These are phyloP conservation scores for Lanzia echinophila DNA, from an alignment of 2,329 filamentous ascomycete genomes.

Conservation along the genomic window DNA sequence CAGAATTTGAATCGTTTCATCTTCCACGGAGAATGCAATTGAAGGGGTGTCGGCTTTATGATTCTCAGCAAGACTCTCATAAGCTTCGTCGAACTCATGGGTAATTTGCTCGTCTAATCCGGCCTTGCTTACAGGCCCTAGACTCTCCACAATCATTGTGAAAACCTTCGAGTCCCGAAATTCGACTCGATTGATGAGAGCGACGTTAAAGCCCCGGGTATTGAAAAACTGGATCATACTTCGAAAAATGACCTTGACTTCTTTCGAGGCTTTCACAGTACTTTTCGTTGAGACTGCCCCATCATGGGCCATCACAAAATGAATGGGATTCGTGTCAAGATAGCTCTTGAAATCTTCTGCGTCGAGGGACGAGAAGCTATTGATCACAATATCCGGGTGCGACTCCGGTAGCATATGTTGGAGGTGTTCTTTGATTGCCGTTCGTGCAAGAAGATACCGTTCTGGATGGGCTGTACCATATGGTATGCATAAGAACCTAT, in stretches of 20 bases:
- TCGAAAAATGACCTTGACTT: slow-evolving; percentile 28
- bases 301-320: slow-evolving; percentile 66
- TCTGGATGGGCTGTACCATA: slow-evolving; percentile 30
- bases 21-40: background rate
- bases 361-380: slow-evolving; percentile 39
- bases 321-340: slow-evolving; percentile 45
- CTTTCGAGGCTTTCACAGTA: background rate
- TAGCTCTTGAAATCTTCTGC: slow-evolving; percentile 49
- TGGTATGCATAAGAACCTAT: slow-evolving; percentile 51
- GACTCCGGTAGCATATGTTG: slow-evolving; percentile 20
- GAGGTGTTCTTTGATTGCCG: slow-evolving; percentile 58
- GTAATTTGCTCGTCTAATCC: slow-evolving; percentile 15
- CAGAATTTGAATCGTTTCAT: slow-evolving; percentile 13
- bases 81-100: slow-evolving; percentile 12
- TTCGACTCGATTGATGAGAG: slow-evolving; percentile 56
- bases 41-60: background rate
- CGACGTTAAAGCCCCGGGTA: slow-evolving; percentile 50
- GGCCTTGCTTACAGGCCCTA: slow-evolving; percentile 15
- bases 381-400: slow-evolving; percentile 29
- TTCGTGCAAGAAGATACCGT: slow-evolving; percentile 52
- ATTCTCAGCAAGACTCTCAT: slow-evolving; percentile 8
- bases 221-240: slow-evolving; percentile 50
- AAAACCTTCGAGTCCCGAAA: slow-evolving; percentile 48
- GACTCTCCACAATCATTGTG: slow-evolving; percentile 40
- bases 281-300: slow-evolving; percentile 33